A percentile compares a stretch with the other conserved stretches of the same genome.
These are phyloP conservation scores for Russula earlei DNA, from an alignment of 768 basidiomycete species.

Conservation along the genomic window DNA sequence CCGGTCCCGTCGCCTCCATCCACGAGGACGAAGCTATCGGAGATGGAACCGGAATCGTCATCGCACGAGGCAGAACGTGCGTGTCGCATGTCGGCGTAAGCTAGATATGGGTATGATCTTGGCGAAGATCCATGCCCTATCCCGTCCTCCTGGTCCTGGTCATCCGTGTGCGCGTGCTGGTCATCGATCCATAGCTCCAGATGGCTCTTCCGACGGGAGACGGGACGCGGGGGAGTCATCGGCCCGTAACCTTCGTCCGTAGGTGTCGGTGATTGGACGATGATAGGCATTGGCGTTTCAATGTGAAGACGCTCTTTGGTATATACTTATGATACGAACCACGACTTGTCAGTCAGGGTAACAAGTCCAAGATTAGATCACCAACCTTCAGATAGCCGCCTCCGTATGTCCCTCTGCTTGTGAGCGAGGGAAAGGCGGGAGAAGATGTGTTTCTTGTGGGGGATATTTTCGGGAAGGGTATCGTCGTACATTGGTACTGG, in stretches of 20 bases:
- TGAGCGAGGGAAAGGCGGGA: constrained; percentile 1
- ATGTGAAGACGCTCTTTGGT: neutral
- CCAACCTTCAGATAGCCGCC: constrained; percentile 2
- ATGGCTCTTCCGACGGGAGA: constrained; percentile 32
- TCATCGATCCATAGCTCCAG: constrained; percentile 39
- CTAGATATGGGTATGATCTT: constrained; percentile 34
- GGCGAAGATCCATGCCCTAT: constrained; percentile 21
- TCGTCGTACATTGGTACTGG: constrained; percentile 14
- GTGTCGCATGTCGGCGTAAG: constrained; percentile 31
- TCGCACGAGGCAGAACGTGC: constrained; percentile 24
- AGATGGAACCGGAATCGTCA: constrained; percentile 28
- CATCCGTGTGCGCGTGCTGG: constrained; percentile 26
- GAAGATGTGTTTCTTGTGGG: neutral
- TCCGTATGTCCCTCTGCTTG: neutral
- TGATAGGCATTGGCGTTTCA: constrained; percentile 14
- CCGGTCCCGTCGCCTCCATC: constrained; percentile 26
- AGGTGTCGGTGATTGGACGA: constrained; percentile 17
- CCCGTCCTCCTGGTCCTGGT: constrained; percentile 17
- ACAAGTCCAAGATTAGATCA: neutral
- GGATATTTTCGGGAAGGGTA: constrained; percentile 4
- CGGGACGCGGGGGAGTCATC: constrained; percentile 19
- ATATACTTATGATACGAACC: neutral
- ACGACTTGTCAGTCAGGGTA: neutral
- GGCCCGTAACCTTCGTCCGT: constrained; percentile 17
- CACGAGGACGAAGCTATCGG: constrained; percentile 36